Evolutionary conservation across 2,329 filamentous ascomycete species (phyloP), one percentile per base, ranked within the genome.

Genomic region (Penicillium olsonii): DNA sequence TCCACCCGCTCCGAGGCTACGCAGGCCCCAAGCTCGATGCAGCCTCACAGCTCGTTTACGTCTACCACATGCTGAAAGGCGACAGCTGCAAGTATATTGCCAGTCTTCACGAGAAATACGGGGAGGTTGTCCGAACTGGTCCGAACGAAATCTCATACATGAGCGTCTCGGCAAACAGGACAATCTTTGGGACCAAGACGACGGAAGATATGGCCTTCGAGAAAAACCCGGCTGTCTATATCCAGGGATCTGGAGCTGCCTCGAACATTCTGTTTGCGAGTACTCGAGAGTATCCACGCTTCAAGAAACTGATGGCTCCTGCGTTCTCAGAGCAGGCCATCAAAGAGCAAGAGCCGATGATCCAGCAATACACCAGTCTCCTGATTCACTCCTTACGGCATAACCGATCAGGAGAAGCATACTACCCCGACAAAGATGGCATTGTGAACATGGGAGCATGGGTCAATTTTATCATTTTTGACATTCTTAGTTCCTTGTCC

Each of bases 381-480:
- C 14, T 40, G 19, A 40, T 40, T 27, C 5, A 40, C 4, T 22
- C 37, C 14, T 11, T 40, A 22, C 37, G 37, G 7, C 7, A 35
- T 2, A 40, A 22, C n/a, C 37, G 22, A 2, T 40, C 37, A n/a
- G 37, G 37, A 27, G 10, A 27, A 7, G 15, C 37, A 2, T 29
- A 14, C 11, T 40, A 24, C 27, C 37, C 37, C 11, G 37, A 40
- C 27, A 29, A 17, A 12, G 19, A 37, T 33, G 50, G 50, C 4
- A 15, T 45, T 6, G 50, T 60, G 27, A 53, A 61, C 29, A 53
- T 64, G 18, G 50, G 43, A 4, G 50, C 53, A 11, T 57, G 51
- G 59, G 57, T 52, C 31, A 65, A 63, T 40, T 64, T 56, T 34
- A 42, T 52, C 5, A 55, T 60, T 5, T 64, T 62, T 34, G 61